phyloP scores from a whole-genome alignment of 1,139 yeast species.

The Suhomyces maxii region DNA sequence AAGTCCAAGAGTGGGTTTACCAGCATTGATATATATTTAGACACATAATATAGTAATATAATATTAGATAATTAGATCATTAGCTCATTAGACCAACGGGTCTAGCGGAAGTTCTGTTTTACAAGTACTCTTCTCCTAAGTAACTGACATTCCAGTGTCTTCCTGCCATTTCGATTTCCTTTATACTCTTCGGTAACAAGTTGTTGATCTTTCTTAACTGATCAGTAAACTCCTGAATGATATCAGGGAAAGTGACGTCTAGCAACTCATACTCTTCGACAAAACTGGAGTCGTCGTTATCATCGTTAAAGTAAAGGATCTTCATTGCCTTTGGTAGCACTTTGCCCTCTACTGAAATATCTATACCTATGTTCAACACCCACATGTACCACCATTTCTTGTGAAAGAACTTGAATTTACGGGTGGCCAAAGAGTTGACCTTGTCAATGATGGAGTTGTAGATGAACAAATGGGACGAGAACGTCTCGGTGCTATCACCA shows the following conservation, averaged over 20 bases:
- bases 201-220: constrained; percentile 26
- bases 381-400: constrained; percentile 18
- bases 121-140: constrained; percentile 1
- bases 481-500: constrained; percentile 19
- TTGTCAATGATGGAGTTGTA: constrained; percentile 45
- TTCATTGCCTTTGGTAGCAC: constrained; percentile 18
- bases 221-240: constrained; percentile 22
- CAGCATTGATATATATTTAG: too few relatives aligned
- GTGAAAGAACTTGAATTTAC: constrained; percentile 43
- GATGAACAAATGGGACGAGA: constrained; percentile 34
- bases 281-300: constrained; percentile 6
- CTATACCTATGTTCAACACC: constrained; percentile 24
- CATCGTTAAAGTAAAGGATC: constrained; percentile 15
- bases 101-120: not conserved
- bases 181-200: constrained; percentile 32
- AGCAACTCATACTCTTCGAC: constrained; percentile 20
- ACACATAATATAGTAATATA: too few relatives aligned
- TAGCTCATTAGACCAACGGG: too few relatives aligned
- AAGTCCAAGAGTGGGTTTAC: too few relatives aligned
- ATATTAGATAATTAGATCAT: too few relatives aligned
- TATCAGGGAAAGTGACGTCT: constrained; percentile 14
- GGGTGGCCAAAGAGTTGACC: constrained; percentile 46
- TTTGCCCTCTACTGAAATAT: constrained; percentile 14
- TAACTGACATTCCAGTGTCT: constrained; percentile 17
- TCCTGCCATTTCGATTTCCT: constrained; percentile 13